Base-by-base conservation (phyloP, 75 land plant genomes). In the Pinus albicaulis region DNA sequence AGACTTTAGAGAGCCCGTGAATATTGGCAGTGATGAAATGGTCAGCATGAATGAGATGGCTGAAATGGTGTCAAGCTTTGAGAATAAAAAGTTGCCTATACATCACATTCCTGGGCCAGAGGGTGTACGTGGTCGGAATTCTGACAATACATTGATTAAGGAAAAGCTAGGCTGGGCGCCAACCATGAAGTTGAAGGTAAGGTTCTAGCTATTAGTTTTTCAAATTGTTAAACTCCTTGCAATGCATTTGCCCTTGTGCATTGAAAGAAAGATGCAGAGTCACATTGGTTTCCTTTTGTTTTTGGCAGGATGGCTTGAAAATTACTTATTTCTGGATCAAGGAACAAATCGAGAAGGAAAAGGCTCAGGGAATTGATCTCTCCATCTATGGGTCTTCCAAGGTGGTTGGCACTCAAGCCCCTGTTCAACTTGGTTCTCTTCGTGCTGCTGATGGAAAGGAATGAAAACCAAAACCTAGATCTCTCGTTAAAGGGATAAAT, bases 11-110 rank as follows among this genome's bases (percentile, higher is more conserved):
- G 98, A 95, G 90, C 98, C 98, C 17, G 86, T 95, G 59, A 95
- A 95, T 82, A 95, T 95, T 74, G 98, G 98, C 66, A 92, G 95
- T 70, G 98, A 95, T 79, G 98, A 95, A 75, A 95, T 95, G 98
- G 98, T 95, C 5, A 91, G 93, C 96, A 95, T 95, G 98, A 95
- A 95, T 71, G 98, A 93, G 82, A 95, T 95, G 98, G 98, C 98
- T 55, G 98, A 87, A 59, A 95, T 93, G 19, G 92, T 95, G 20
- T 91, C 93, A 3, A 85, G 93, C 81, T 93, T 95, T 81, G 98
- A 89, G 80, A 53, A 82, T 76, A 95, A 86, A 80, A 89, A 86
- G 20, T 93, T 95, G n/a, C 98, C 96, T 4, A 95, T 95, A 78
- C 87, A 95, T 38, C 98, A 95, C 82, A 95, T 95, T 69, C 93